Conservation (phyloP, 441 rosid genomes). For the Dalechampia spathulata region DNA sequence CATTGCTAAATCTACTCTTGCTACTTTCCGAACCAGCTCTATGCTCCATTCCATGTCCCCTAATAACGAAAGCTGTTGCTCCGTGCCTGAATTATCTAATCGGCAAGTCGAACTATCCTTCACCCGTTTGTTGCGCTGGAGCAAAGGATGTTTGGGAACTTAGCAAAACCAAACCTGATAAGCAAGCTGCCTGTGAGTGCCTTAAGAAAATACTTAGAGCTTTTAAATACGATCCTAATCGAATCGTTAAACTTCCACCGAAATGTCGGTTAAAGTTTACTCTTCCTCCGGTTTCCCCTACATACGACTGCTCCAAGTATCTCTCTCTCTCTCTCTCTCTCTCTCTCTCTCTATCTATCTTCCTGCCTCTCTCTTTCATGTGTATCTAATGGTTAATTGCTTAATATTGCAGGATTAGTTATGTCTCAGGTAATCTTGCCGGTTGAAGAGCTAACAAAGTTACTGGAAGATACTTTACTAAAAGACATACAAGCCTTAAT, state of each 20-base stretch:
- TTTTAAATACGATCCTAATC: constrained; percentile 6
- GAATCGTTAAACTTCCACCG: constrained; percentile 16
- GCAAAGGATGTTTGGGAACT: not conserved
- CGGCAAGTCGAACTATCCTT: constrained; percentile 3
- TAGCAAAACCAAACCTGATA: constrained; percentile 5
- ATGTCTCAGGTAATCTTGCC: too few species aligned
- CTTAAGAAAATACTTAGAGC: constrained; percentile 8
- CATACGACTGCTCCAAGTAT: constrained; percentile 34
- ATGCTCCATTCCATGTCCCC: constrained; percentile 5
- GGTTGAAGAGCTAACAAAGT: too few species aligned
- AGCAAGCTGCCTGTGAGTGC: constrained; percentile 25
- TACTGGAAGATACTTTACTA: too few species aligned
- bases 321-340: not conserved
- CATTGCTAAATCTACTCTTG: constrained; percentile 8
- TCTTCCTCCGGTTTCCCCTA: constrained; percentile 20
- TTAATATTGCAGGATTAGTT: too few species aligned
- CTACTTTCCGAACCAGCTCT: constrained; percentile 15
- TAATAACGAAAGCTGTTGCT: not conserved
- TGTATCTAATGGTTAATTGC: too few species aligned
- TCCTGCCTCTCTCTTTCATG: too few species aligned
- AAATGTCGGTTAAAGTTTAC: constrained; percentile 19
- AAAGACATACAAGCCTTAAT: too few species aligned
- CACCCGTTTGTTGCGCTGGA: constrained; percentile 19
- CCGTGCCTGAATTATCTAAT: constrained; percentile 24
- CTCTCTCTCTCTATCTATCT: too few species aligned